A percentile compares a stretch with the other conserved stretches of the same genome.
These are phyloP conservation scores for Bruguiera gymnorhiza DNA, from an alignment of 345 rosid species.

Conservation along the genomic window DNA sequence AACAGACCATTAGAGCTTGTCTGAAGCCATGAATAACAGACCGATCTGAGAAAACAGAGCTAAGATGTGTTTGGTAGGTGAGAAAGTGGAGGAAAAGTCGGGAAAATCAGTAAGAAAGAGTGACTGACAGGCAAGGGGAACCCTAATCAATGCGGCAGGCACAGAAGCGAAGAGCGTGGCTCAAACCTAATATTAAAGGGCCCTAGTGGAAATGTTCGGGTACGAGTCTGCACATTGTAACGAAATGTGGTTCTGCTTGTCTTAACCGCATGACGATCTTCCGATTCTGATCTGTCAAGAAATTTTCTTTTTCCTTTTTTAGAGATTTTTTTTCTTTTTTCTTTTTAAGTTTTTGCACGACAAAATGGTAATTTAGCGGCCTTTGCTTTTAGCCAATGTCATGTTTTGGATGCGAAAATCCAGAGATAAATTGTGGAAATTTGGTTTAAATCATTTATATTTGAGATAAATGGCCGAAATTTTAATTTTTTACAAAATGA, in stretches of 20 bases:
- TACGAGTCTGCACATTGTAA: conserved; percentile 20
- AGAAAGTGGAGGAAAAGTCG: conserved; percentile 5
- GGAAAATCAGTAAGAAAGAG: background rate
- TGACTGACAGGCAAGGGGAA: conserved; percentile 22
- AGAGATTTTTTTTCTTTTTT: no score
- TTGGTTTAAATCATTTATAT: no score
- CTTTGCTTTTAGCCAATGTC: no score
- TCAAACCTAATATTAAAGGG: conserved; percentile 38
- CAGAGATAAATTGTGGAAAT: no score
- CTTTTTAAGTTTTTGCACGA: fast-evolving
- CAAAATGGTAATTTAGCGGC: no score
- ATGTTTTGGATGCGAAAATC: no score
- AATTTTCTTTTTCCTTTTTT: no score
- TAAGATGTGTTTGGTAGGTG: conserved; percentile 4
- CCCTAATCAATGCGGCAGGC: conserved; percentile 60
- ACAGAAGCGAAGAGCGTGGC: background rate
- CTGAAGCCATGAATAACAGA: conserved; percentile 34
- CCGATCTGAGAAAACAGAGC: background rate
- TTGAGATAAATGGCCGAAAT: no score
- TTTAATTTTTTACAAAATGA: no score
- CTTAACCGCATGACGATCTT: background rate
- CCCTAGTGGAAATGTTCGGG: conserved; percentile 26
- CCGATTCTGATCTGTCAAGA: no score
- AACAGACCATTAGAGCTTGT: conserved; percentile 26
- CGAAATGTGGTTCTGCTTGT: background rate